Evolutionary conservation across 75 land plant genomes (phyloP), one percentile per base, ranked within the genome.

Genomic region (Pinus albicaulis): DNA sequence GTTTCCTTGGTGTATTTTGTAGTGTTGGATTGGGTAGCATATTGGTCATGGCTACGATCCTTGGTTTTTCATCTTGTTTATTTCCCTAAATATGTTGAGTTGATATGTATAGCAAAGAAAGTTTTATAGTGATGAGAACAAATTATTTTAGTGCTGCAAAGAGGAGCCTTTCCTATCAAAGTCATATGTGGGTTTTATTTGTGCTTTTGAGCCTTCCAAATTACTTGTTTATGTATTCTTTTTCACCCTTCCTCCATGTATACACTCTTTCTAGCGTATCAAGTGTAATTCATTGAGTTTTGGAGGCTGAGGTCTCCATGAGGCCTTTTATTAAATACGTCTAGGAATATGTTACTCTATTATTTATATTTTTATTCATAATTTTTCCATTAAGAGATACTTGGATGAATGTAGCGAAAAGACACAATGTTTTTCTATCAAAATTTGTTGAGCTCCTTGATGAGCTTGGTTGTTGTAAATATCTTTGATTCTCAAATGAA

Each of bases 131-230:
- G 4, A 20, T 38, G 53, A 68, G 44, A 68, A n/a, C 38, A 19
- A 24, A 10, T 38, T 66, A n/a, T 68, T 14, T 68, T 68, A 41
- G 71, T 66, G 52, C 22, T 23, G 71, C n/a, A 44, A n/a, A 52
- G 41, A 41, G 53, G 52, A 20, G 20, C 52, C 38, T 19, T 66
- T n/a, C 52, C 5, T 41, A 68, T 41, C 71, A 41, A 11, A 48
- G 71, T 38, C 48, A 68, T 41, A 8, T 1, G 1, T 68, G 71
- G 71, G 22, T 68, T 68, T 68, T 68, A 52, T 41, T 36, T 38
- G 41, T 20, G 71, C 52, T 68, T 68, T 68, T 41, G 71, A 68
- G 71, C 71, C 71, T 68, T 68, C 71, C 71, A 68, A 41, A 36
- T 68, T n/a, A 44, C 71, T 38, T 48, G 48, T 38, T 13, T 66